Percentiles rank a stretch among this genome's conserved stretches.
Conservation (phyloP, 139 green algal species). For the Nannochloris sp. region DNA sequence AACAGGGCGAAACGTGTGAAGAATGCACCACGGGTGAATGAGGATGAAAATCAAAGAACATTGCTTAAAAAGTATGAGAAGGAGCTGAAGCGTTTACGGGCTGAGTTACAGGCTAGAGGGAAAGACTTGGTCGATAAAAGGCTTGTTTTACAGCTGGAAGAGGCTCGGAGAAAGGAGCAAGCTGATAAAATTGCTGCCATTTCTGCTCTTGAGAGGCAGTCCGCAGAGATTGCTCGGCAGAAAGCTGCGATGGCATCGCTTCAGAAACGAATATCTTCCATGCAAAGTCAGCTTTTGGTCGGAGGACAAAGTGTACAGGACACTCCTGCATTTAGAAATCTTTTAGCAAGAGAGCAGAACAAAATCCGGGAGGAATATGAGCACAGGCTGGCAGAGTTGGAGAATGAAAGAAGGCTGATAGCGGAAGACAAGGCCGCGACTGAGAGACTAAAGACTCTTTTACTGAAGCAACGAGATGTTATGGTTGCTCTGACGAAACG, state of each 20-base stretch:
- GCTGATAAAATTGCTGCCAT: constrained; percentile 92
- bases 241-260: constrained; percentile 82
- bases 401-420: constrained; percentile 61
- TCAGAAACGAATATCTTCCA: constrained; percentile 61
- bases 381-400: constrained; percentile 63
- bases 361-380: constrained; percentile 85
- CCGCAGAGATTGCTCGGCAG: constrained; percentile 78
- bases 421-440: constrained; percentile 63
- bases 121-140: constrained; percentile 86
- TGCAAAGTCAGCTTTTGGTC: constrained; percentile 85
- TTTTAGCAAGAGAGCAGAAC: constrained; percentile 67
- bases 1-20: constrained; percentile 91
- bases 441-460: constrained; percentile 83
- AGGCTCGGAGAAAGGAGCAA: constrained; percentile 81
- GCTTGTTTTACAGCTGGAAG: constrained; percentile 81
- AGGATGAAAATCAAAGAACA: constrained; percentile 88
- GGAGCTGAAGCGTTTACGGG: constrained; percentile 75
- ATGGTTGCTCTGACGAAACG: constrained; percentile 92
- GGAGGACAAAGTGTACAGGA: constrained; percentile 68
- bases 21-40: constrained; percentile 89
- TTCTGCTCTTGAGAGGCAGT: constrained; percentile 74
- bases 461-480: constrained; percentile 96
- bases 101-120: constrained; percentile 72
- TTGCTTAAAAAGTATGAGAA: constrained; percentile 91
- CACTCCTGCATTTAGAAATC: constrained; percentile 61